Base-by-base conservation (phyloP, 768 basidiomycete species). In the Lentinula boryana region DNA sequence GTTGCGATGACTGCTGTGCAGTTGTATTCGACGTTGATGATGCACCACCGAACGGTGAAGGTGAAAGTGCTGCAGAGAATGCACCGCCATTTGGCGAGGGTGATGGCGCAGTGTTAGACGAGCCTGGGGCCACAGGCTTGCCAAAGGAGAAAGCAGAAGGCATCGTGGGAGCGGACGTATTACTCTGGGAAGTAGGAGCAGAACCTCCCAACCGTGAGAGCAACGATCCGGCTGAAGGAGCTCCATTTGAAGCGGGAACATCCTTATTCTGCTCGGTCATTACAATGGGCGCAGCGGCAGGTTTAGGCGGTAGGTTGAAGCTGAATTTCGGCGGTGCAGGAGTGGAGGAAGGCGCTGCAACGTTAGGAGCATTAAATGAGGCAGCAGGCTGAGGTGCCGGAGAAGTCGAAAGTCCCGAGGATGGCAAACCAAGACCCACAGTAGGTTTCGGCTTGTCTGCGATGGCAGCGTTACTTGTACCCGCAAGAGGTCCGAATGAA, bases 401-500 rank as follows among this genome's bases (percentile, higher is more conserved):
- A 33, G 50, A 60, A 5, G 61, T 58, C 2, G 49, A 41, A 43
- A 57, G 35, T 50, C 60, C 18, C 1, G 62, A 60, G 35, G 64
- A 43, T 12, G 63, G 58, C 43, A 60, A 59, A 23, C 62, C 63
- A 36, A 65, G 63, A 13, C 61, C 60, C 13, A 60, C 40, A 23
- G 62, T 32, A 53, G 65, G 41, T 49, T 63, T 61, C 7, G 63
- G 44, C 15, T 64, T 63, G 15, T 62, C 63, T 32, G 52, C 18
- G 5, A 8, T 31, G 36, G 57, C 57, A 43, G 15, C n/a, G 32
- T 18, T 41, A 38, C 9, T 32, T 15, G 33, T 12, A 44, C 36
- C 33, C 6, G 38, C 43, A 53, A 62, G 54, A 21, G 68, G 61
- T 38, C 63, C 70, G 49, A 66, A 72, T 50, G 63, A 69, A 55